Evolutionary conservation across 1,284 basidiomycete genomes (phyloP).

Genomic region (Cryptococcus jaspeensis): DNA sequence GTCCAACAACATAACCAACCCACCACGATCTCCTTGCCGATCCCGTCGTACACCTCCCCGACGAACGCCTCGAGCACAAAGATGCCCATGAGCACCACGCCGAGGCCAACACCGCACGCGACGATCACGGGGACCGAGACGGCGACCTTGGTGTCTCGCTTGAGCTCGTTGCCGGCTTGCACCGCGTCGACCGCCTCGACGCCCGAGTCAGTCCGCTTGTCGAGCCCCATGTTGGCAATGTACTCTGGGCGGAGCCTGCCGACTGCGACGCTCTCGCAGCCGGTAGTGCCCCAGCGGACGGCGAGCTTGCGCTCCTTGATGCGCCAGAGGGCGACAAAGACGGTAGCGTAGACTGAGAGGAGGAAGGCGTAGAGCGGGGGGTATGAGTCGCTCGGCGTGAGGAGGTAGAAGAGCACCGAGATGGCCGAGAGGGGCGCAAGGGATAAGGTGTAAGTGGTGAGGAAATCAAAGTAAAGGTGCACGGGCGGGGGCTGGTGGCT

Average conservation of each 20-base stretch:
- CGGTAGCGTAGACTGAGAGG: slow-evolving; percentile 73
- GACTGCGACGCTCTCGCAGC: slow-evolving; percentile 64
- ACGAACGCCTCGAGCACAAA: slow-evolving; percentile 88
- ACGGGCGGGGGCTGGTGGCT: slow-evolving; percentile 74
- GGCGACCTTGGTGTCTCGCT: slow-evolving; percentile 70
- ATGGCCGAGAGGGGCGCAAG: slow-evolving; percentile 59
- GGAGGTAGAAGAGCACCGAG: slow-evolving; percentile 46
- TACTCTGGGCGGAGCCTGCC: slow-evolving; percentile 73
- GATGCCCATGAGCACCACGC: slow-evolving; percentile 68
- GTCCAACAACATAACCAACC: slow-evolving; percentile 39
- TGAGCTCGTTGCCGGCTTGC: slow-evolving; percentile 52
- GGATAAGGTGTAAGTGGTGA: slow-evolving; percentile 75
- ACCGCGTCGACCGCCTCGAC: slow-evolving; percentile 27
- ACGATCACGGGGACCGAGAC: slow-evolving; percentile 75
- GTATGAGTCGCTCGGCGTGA: slow-evolving; percentile 62
- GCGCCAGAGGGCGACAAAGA: slow-evolving; percentile 88
- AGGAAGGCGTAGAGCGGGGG: slow-evolving; percentile 73
- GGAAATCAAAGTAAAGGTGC: slow-evolving; percentile 88
- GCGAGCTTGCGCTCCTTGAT: slow-evolving; percentile 75
- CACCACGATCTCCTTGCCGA: slow-evolving; percentile 73
- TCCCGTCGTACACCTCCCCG: slow-evolving; percentile 78
- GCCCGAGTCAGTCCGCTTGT: slow-evolving; percentile 32
- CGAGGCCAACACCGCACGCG: slow-evolving; percentile 70
- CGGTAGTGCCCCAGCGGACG: slow-evolving; percentile 74
- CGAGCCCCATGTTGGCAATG: slow-evolving; percentile 48